Conservation (phyloP, 2,329 filamentous ascomycete species). For the Ascochyta pisi region DNA sequence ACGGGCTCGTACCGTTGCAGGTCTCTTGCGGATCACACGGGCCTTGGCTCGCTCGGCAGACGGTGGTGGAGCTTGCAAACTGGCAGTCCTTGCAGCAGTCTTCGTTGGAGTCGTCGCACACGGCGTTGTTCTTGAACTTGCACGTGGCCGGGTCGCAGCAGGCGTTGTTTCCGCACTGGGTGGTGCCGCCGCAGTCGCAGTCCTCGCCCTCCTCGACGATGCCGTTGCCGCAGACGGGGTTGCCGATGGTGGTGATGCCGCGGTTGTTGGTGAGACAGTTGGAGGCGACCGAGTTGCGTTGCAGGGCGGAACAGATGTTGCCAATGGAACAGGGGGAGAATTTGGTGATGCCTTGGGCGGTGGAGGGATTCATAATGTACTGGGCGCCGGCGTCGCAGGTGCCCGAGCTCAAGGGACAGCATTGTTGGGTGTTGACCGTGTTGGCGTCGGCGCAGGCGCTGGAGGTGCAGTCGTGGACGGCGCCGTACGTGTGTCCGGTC, state of each 20-base stretch:
- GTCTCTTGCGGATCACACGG: constrained; percentile 84
- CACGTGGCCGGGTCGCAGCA: constrained; percentile 91
- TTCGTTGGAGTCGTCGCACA: constrained; percentile 85
- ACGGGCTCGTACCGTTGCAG: constrained; percentile 74
- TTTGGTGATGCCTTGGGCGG: constrained; percentile 70
- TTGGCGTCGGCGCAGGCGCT: constrained; percentile 70
- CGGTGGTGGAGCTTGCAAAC: constrained; percentile 69
- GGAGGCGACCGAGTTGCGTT: constrained; percentile 76
- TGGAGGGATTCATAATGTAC: constrained; percentile 97
- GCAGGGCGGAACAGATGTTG: constrained; percentile 89
- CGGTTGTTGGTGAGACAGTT: constrained; percentile 85
- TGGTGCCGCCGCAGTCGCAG: constrained; percentile 87
- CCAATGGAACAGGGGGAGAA: constrained; percentile 92
- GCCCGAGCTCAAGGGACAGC: constrained; percentile 75
- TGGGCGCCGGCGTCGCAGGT: constrained; percentile 77
- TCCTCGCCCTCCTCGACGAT: constrained; percentile 95
- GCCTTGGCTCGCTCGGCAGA: constrained; percentile 82
- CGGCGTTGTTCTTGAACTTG: constrained; percentile 76
- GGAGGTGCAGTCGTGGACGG: constrained; percentile 87
- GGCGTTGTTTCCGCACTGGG: constrained; percentile 73
- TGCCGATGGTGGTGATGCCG: constrained; percentile 79
- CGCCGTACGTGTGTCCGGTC: constrained; percentile 91
- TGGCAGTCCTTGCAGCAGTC: constrained; percentile 80
- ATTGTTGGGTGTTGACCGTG: constrained; percentile 67
- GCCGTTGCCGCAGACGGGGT: constrained; percentile 90